Conservation (phyloP, 2,329 filamentous ascomycete species). For the Colletotrichum sp. region DNA sequence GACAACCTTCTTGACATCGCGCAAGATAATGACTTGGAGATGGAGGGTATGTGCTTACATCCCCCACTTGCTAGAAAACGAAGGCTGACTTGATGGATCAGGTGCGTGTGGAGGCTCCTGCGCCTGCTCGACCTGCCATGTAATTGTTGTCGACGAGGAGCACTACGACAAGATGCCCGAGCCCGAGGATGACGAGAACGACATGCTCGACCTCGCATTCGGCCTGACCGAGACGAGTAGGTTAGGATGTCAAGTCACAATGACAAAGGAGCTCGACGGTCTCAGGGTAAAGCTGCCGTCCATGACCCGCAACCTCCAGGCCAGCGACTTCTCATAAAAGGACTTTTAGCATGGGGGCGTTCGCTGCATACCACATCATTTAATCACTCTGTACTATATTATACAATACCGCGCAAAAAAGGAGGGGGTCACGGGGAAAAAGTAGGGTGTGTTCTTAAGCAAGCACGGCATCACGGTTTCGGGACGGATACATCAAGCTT, state of each 20-base stretch:
- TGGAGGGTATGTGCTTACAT: constrained; percentile 79
- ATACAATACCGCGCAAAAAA: constrained; percentile 1
- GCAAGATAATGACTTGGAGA: constrained; percentile 92
- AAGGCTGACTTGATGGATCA: constrained; percentile 28
- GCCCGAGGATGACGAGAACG: constrained; percentile 82
- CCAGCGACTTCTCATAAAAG: constrained; percentile 78
- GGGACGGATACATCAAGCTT: constrained; percentile 5
- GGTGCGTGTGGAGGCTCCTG: constrained; percentile 93
- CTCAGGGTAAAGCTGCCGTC: constrained; percentile 83
- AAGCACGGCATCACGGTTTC: constrained; percentile 14
- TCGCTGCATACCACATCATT: constrained; percentile 1
- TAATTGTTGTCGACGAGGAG: constrained; percentile 77
- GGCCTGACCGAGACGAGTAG: constrained; percentile 85
- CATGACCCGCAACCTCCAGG: constrained; percentile 96
- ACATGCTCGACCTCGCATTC: constrained; percentile 91
- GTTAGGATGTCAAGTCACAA: constrained; percentile 88
- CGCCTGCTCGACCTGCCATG: constrained; percentile 91
- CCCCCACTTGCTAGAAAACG: no score
- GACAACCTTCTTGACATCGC: constrained; percentile 96
- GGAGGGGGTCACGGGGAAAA: neutral
- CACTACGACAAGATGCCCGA: constrained; percentile 81
- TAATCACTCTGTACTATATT: constrained; percentile 22
- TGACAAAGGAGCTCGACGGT: constrained; percentile 90
- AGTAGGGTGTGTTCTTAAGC: neutral
- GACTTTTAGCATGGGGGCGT: neutral